phyloP scores from a whole-genome alignment of 345 rosid genomes.

The Hevea brasiliensis region DNA sequence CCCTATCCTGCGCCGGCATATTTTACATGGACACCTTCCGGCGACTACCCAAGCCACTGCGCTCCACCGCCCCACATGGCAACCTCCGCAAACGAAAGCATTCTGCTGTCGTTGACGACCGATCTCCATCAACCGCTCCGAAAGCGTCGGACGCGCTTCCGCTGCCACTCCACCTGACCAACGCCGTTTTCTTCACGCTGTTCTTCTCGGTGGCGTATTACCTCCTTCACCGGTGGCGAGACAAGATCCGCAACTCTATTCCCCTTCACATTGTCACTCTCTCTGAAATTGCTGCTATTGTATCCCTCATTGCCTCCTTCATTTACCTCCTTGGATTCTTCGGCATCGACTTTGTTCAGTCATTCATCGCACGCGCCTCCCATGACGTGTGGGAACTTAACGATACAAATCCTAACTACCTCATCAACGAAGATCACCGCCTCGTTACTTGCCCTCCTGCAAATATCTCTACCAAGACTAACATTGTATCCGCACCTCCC shows the following conservation, averaged over 20 bases:
- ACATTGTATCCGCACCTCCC: conserved; percentile 16
- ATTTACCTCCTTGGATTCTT: conserved; percentile 83
- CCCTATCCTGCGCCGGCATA: no score
- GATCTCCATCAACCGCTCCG: conserved; percentile 27
- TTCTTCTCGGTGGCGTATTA: conserved; percentile 88
- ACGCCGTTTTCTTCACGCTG: conserved; percentile 79
- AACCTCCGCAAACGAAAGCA: neutral
- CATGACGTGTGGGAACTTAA: conserved; percentile 59
- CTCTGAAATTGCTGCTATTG: conserved; percentile 69
- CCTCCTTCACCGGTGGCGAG: conserved; percentile 89
- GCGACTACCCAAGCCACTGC: conserved; percentile 38
- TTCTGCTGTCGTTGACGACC: neutral
- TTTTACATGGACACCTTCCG: conserved; percentile 52
- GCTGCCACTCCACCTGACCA: conserved; percentile 70
- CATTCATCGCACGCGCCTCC: conserved; percentile 64
- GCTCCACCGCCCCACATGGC: neutral
- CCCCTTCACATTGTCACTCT: conserved; percentile 83
- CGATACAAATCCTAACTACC: conserved; percentile 35
- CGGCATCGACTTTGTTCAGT: conserved; percentile 87
- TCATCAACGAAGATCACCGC: conserved; percentile 42
- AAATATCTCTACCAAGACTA: neutral
- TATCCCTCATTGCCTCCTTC: conserved; percentile 74
- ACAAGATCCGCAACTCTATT: conserved; percentile 81
- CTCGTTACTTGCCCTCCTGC: conserved; percentile 43
- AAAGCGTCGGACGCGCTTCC: conserved; percentile 87